Percentiles rank a stretch among this genome's conserved stretches.
These are phyloP conservation scores for Rhytidiadelphus loreus DNA, from an alignment of 225 moss, liverwort and hornwort genomes.

Conservation along the genomic window DNA sequence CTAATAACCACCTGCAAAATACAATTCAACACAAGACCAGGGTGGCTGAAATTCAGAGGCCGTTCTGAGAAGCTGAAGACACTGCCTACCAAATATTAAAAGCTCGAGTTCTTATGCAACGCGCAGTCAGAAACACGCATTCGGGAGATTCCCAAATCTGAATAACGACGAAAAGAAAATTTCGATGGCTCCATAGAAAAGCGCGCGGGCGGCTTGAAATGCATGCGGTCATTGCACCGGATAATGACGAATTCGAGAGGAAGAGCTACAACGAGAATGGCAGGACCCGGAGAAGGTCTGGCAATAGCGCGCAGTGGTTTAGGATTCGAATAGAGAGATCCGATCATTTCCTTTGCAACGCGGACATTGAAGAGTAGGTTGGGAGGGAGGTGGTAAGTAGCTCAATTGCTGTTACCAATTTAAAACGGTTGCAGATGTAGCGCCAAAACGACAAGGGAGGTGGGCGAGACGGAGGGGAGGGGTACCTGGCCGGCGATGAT, in stretches of 20 bases:
- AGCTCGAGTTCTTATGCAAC: neutral
- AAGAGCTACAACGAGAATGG: neutral
- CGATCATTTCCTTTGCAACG: neutral
- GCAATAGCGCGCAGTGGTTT: neutral
- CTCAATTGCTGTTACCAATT: neutral
- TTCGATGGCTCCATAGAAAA: neutral
- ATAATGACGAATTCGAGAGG: neutral
- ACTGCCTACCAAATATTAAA: neutral
- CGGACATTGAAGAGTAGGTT: neutral
- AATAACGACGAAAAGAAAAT: neutral
- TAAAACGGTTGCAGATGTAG: neutral
- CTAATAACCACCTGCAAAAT: slow-evolving; percentile 62
- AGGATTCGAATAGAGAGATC: neutral
- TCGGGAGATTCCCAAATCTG: neutral
- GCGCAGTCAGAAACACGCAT: neutral
- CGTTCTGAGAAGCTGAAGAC: neutral
- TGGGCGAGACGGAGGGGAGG: too few species aligned
- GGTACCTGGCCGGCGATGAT: slow-evolving; percentile 87
- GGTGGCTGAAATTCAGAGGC: neutral
- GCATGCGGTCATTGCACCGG: neutral
- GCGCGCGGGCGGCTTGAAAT: neutral
- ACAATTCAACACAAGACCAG: neutral
- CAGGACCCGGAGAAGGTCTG: neutral
- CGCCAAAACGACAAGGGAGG: neutral
- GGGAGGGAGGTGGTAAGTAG: neutral